Percentiles rank a stretch among this genome's conserved stretches.
These are phyloP conservation scores for Myrica gale DNA, from an alignment of 306 rosid species.

Conservation along the genomic window DNA sequence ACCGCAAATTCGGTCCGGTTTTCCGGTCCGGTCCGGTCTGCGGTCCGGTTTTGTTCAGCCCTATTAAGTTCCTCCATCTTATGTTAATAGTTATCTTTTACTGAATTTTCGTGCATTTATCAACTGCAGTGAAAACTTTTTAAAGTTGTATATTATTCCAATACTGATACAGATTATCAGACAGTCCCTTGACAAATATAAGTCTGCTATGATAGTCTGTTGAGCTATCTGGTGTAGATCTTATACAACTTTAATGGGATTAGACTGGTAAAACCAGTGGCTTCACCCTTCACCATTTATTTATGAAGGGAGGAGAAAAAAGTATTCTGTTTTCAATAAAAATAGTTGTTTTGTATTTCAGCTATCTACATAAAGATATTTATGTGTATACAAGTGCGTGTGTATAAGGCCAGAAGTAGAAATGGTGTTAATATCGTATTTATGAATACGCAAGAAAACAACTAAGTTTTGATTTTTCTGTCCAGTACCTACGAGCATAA, in stretches of 20 bases:
- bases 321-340: not conserved
- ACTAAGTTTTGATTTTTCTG: constrained; percentile 2
- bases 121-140: no score
- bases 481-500: constrained; percentile 66
- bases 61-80: no score
- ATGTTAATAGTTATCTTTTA: no score
- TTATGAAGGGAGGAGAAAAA: not conserved
- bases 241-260: not conserved
- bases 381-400: no score
- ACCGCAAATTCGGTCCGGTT: no score
- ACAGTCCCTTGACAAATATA: no score
- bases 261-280: not conserved
- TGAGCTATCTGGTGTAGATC: not conserved
- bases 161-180: not conserved
- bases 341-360: not conserved
- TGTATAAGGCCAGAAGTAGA: no score
- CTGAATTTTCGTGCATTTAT: no score
- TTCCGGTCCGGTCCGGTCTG: no score
- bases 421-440: not conserved
- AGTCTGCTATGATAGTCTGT: no score
- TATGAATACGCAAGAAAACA: not conserved
- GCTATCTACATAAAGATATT: no score
- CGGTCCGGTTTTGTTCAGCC: no score
- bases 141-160: not conserved
- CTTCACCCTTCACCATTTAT: not conserved